Conservation (phyloP, 192 early-diverging fungal genomes). For the Linnemannia exigua region DNA sequence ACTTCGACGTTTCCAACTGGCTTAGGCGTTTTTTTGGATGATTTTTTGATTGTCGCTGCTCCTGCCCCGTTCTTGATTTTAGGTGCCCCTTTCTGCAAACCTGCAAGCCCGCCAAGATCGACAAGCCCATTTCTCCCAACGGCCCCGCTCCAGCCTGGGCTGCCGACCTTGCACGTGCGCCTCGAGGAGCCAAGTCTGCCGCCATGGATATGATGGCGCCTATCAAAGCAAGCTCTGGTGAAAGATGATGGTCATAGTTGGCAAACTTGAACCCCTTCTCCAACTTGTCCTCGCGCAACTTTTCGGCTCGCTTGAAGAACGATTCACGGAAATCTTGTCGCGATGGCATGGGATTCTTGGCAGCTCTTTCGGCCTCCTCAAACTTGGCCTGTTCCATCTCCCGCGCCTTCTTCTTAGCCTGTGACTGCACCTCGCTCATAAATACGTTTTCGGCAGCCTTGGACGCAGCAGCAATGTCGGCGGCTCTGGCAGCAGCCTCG, state of each 20-base stretch:
- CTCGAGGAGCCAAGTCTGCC: neutral
- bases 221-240: neutral
- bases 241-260: neutral
- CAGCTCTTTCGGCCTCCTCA: neutral
- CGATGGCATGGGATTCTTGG: neutral
- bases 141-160: too few relatives aligned
- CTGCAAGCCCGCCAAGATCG: neutral
- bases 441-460: neutral
- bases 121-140: too few relatives aligned
- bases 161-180: too few relatives aligned
- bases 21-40: neutral
- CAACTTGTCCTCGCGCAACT: neutral
- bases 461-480: neutral
- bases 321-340: neutral
- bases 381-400: neutral
- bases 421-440: neutral
- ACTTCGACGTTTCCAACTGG: neutral
- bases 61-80: neutral
- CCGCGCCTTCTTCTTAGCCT: neutral
- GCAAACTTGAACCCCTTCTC: neutral
- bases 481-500: neutral
- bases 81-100: neutral
- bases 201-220: neutral
- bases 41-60: neutral
- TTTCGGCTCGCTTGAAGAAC: neutral